phyloP scores from a whole-genome alignment of 2,329 filamentous ascomycete species.

The Pseudocercospora pini-densiflorae region DNA sequence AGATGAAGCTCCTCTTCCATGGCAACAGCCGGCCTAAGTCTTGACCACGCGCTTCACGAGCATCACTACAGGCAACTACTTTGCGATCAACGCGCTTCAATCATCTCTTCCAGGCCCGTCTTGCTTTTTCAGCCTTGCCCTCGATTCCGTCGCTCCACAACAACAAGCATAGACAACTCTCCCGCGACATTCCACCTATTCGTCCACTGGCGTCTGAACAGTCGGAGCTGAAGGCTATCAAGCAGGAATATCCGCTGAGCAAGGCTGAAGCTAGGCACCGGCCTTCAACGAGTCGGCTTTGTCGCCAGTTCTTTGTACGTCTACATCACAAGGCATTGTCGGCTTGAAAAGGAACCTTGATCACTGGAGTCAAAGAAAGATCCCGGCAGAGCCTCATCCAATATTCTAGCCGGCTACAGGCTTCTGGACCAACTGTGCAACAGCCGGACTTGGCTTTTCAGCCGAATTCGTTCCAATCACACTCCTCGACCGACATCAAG shows the following conservation, averaged over 20 bases:
- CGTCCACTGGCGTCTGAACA: too few relatives aligned
- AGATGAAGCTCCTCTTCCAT: background rate
- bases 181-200: background rate
- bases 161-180: background rate
- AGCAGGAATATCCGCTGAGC: background rate
- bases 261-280: background rate
- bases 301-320: background rate
- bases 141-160: background rate
- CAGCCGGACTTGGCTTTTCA: too few relatives aligned
- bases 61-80: background rate
- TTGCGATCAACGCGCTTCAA: background rate
- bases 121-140: background rate
- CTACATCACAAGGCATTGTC: background rate
- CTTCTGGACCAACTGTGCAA: background rate
- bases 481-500: background rate
- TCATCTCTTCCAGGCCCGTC: background rate
- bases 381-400: background rate
- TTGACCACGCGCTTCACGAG: background rate
- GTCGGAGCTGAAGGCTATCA: background rate
- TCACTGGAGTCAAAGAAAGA: background rate
- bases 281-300: background rate
- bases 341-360: background rate
- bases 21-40: background rate
- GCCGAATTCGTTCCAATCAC: too few relatives aligned
- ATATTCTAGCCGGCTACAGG: too few relatives aligned